Evolutionary conservation across 495 filamentous ascomycete species (phyloP), one percentile per base, ranked within the genome.

Genomic region (Xylaria sp.): DNA sequence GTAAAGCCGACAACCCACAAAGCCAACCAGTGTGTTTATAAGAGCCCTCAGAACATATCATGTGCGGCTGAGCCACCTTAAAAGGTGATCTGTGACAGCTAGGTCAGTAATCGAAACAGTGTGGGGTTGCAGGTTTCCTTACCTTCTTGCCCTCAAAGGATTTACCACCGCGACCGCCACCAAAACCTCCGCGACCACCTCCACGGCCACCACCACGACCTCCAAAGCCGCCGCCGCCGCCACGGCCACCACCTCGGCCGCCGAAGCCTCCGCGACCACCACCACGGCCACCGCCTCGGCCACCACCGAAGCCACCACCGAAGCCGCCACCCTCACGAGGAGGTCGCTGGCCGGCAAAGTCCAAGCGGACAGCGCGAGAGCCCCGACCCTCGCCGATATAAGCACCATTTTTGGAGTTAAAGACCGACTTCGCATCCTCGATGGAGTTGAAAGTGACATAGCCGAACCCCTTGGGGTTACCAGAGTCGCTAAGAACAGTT

Each of bases 401-500:
- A 70, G 86, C 83, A 71, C 96, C 96, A 64, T 91, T 89, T 80
- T 93, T 90, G n/a, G 83, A 83, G 74, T 90, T 88, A 71, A 92
- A 90, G 35, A 92, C 96, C 67, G 82, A 81, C 82, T 91, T 92
- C 66, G 96, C 93, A 77, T 98, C 95, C 14, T 97, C 96, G 63
- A 97, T 82, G 15, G 91, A 93, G 50, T 82, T 81, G 85, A 93
- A 97, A 75, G 91, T 90, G 62, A 99, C 91, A 80, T 99, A 99
- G 59, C 93, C 97, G 80, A 97, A 98, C 66, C 96, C 96, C 89
- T 98, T 98, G 79, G 89, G 92, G 67, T 90, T 89, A 59, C 95
- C 96, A 71, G 90, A 88, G 40, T 97, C 94, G 77, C 89, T 91
- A 69, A 19, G 52, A 63, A 58, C 41, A n/a, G 73, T 86, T 84